Evolutionary conservation across 2,329 filamentous ascomycete genomes (phyloP).

Genomic region (Metarhizium sp.): DNA sequence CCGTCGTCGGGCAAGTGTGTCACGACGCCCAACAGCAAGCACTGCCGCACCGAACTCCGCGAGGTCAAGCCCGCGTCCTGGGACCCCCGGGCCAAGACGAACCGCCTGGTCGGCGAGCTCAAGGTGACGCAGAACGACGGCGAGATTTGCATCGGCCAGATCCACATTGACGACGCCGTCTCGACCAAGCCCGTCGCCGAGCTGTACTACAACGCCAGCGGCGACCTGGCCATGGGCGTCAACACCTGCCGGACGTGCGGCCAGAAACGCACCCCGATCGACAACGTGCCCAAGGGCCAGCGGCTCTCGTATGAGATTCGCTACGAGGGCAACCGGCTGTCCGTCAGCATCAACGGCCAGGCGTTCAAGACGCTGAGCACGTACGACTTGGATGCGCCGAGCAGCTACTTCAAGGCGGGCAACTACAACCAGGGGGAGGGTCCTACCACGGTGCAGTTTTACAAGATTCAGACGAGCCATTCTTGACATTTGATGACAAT

Average conservation of each 20-base stretch:
- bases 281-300: conserved; percentile 20
- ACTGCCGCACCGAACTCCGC: conserved; percentile 33
- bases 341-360: conserved; percentile 20
- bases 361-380: conserved; percentile 16
- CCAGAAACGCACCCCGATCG: conserved; percentile 21
- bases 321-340: conserved; percentile 24
- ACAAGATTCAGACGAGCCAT: neutral
- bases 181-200: conserved; percentile 30
- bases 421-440: conserved; percentile 26
- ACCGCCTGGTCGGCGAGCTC: conserved; percentile 11
- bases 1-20: neutral
- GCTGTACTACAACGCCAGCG: conserved; percentile 25
- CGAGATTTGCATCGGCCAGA: conserved; percentile 29
- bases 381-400: conserved; percentile 17
- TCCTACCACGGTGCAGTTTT: conserved; percentile 15
- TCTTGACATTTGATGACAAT: too few relatives aligned
- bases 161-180: conserved; percentile 26
- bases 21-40: conserved; percentile 26
- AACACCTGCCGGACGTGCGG: conserved; percentile 20
- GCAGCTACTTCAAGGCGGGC: conserved; percentile 28
- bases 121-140: conserved; percentile 22
- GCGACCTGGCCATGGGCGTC: conserved; percentile 27
- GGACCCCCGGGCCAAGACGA: conserved; percentile 2
- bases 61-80: conserved; percentile 21
- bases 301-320: conserved; percentile 27